Percentiles rank a stretch among this genome's conserved stretches.
Conservation (phyloP, 495 filamentous ascomycete genomes). For the Penicillium riverlandense region DNA sequence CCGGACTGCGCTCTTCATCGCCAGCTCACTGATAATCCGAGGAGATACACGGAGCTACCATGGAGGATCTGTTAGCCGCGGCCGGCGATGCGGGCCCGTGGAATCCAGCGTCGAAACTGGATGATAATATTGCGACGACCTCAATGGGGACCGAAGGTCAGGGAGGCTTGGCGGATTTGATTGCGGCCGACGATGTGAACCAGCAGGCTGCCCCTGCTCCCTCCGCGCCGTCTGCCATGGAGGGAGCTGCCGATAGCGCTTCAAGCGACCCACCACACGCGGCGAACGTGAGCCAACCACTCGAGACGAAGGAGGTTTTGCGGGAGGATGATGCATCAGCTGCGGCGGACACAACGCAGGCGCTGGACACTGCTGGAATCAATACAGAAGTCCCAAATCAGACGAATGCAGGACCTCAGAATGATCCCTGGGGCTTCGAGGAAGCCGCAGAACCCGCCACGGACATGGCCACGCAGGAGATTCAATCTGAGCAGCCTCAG, state of each 20-base stretch:
- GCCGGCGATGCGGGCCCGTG: constrained; percentile 20
- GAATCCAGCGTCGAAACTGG: constrained; percentile 37
- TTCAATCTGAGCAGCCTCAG: neutral
- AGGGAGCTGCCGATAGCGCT: constrained; percentile 6
- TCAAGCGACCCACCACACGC: constrained; percentile 15
- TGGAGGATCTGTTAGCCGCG: constrained; percentile 16
- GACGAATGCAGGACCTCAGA: no score
- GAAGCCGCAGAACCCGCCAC: neutral
- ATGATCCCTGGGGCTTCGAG: no score
- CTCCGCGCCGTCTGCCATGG: no score
- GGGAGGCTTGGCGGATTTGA: constrained; percentile 3
- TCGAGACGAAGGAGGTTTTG: constrained; percentile 1
- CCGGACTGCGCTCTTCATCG: constrained; percentile 2
- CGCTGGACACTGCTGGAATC: neutral
- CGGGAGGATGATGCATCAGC: constrained; percentile 1
- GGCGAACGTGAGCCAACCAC: neutral
- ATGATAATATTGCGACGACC: constrained; percentile 11
- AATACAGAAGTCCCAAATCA: neutral
- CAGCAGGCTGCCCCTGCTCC: neutral
- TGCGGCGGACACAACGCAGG: neutral
- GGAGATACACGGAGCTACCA: constrained; percentile 5
- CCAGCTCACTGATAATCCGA: constrained; percentile 3
- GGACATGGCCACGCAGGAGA: neutral
- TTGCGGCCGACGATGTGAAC: constrained; percentile 8
- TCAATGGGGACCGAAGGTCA: neutral